Conservation (phyloP, 2,329 filamentous ascomycete genomes). For the Anthostomella pinea region DNA sequence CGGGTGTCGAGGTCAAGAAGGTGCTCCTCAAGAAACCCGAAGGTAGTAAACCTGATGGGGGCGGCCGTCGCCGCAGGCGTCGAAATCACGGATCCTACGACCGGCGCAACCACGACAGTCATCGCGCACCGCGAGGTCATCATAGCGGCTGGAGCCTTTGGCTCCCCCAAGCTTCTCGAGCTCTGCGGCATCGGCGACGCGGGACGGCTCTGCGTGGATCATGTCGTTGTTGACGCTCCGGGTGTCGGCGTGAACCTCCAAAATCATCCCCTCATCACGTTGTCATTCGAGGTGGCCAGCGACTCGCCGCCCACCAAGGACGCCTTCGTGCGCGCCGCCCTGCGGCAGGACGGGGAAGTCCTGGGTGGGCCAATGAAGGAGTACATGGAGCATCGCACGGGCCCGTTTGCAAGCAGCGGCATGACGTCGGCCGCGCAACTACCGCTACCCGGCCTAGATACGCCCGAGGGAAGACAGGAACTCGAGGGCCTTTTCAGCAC, state of each 20-base stretch:
- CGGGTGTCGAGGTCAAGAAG: slow-evolving; percentile 6
- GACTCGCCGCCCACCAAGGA: slow-evolving; percentile 22
- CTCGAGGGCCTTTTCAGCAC: slow-evolving; percentile 26
- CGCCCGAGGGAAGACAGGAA: slow-evolving; percentile 30
- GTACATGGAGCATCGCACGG: slow-evolving; percentile 18
- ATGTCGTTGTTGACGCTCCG: slow-evolving; percentile 32
- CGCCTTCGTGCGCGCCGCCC: slow-evolving; percentile 14
- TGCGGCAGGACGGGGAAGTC: slow-evolving; percentile 16
- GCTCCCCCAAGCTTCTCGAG: slow-evolving; percentile 42
- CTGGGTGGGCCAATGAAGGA: slow-evolving; percentile 20
- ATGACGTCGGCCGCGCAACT: slow-evolving; percentile 20
- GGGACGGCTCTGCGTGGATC: slow-evolving; percentile 32
- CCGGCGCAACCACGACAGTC: slow-evolving; percentile 14
- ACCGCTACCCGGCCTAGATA: slow-evolving; percentile 16
- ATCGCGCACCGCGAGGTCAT: slow-evolving; percentile 39
- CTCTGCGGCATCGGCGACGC: slow-evolving; percentile 40
- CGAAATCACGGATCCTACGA: slow-evolving; percentile 3
- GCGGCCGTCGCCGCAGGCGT: slow-evolving; percentile 8
- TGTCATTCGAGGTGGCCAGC: slow-evolving; percentile 24
- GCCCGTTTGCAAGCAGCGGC: slow-evolving; percentile 21
- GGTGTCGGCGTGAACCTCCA: slow-evolving; percentile 40
- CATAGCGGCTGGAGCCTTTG: slow-evolving; percentile 40
- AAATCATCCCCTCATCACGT: slow-evolving; percentile 28
- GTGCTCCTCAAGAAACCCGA: slow-evolving; percentile 8
- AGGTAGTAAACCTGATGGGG: not conserved